Evolutionary conservation across 2,329 filamentous ascomycete species (phyloP), one percentile per base, ranked within the genome.

Genomic region (Xylaria sp.): DNA sequence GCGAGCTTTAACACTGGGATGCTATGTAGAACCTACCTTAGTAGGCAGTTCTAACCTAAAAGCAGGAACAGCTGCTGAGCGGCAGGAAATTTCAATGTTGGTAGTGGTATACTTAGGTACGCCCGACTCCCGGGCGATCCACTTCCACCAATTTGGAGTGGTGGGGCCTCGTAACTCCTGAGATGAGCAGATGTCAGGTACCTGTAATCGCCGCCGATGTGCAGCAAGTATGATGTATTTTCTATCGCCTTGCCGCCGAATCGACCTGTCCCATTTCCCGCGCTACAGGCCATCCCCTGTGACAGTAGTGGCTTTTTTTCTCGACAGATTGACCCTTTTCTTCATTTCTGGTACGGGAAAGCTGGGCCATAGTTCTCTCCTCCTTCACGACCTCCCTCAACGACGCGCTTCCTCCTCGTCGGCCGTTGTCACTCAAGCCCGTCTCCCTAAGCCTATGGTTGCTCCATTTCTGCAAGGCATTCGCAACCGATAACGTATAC

Each of bases 241-340:
- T 38, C 42, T 65, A 72, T 71, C 70, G 2, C 10, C 9, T 25
- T 17, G 36, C 13, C 44, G 51, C 25, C 22, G 47, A 15, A 38
- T 66, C 10, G 65, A 69, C 61, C 57, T 64, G 22, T 29, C 49
- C n/a, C 45, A 44, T 49, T 61, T 56, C 17, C 54, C 15, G 31
- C 38, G 22, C 33, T 61, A 25, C 68, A 66, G 66, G 60, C 45
- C 60, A 55, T 45, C 66, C 58, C 68, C 66, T 44, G 27, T 17
- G 49, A 42, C 44, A 55, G 57, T 64, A 61, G 61, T 67, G 49
- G 25, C 59, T 65, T 65, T 69, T 69, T 64, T 55, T 63, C 59
- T 59, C 27, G 65, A 57, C 65, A 63, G 69, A 58, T 70, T 72
- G 63, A 71, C 70, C 70, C 70, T 72, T 72, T 71, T 69, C 61